Evolutionary conservation across 495 filamentous ascomycete genomes (phyloP), one percentile per base, ranked within the genome.

Genomic region (Collariella sp.): DNA sequence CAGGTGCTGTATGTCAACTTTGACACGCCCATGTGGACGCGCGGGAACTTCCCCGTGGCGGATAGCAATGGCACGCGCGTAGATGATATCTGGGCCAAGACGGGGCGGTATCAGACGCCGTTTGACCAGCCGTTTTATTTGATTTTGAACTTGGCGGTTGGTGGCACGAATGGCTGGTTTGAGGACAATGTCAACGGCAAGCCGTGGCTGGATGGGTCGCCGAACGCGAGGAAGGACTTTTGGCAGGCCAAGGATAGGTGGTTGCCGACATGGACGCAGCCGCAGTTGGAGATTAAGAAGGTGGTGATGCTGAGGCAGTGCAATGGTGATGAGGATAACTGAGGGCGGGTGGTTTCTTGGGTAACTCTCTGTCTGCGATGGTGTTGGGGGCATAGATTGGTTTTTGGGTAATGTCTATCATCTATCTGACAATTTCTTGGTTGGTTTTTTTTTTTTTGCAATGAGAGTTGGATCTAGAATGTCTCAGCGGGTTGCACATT

Each of bases 91-190:
- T 94, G 88, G 89, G 74, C 73, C 34, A 67, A 78, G 46, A 87
- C 83, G 3, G 81, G 79, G 34, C 70, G 72, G 19, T 57, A 74
- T 19, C 76, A 80, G 57, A 85, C 88, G 0, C 88, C 88, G 0
- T 94, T 94, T 62, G 88, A 94, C 63, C 78, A 89, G 59, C 69
- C 76, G 19, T 94, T 94, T 64, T 93, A 87, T 55, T 76, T 94
- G 18, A 87, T 94, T 49, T 60, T 94, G 46, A 89, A 91, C 59
- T 76, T 94, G 7, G 89, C 82, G 24, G 88, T 94, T 45, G 88
- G 88, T 16, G 81, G 83, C 45, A 91, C 86, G 11, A 93, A 91
- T 57, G 88, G 87, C 18, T 93, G 86, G 85, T 94, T 91, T 63
- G 67, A 85, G 61, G 85, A 94, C 65, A 79, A 80, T 7, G 66